Conservation (phyloP, 176 grass and related monocot genomes). For the Hyparrhenia diplandra region DNA sequence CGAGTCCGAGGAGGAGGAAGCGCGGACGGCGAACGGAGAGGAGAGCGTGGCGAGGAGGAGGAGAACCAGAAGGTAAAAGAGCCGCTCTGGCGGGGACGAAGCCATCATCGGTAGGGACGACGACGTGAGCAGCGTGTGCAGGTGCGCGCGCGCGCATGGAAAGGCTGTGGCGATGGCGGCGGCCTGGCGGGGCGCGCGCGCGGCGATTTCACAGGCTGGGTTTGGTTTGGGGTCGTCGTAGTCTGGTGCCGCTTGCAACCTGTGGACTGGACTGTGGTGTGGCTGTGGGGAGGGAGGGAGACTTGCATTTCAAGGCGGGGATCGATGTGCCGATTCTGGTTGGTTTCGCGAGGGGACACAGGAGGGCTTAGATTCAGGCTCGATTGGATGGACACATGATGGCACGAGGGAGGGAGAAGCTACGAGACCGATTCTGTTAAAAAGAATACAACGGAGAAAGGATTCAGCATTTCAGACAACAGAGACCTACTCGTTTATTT, state of each 20-base stretch:
- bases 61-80: not conserved
- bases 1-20: too few species aligned
- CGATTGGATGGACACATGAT: slow-evolving; percentile 10
- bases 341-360: not conserved
- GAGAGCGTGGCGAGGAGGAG: not conserved
- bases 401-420: too few species aligned
- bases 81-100: not conserved
- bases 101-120: not conserved
- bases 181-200: not conserved
- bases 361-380: slow-evolving; percentile 33
- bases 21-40: not conserved
- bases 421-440: too few species aligned
- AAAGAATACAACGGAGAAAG: too few species aligned
- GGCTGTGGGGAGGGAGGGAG: too few species aligned
- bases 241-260: not conserved
- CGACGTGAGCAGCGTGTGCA: not conserved
- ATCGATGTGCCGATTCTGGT: not conserved
- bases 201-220: not conserved
- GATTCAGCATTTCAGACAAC: too few species aligned
- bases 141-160: not conserved
- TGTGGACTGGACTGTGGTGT: not conserved
- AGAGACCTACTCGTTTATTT: too few species aligned
- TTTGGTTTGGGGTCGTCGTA: slow-evolving; percentile 1
- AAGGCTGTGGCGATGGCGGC: not conserved
- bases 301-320: slow-evolving; percentile 2